Evolutionary conservation across 768 basidiomycete genomes (phyloP), one percentile per base, ranked within the genome.

Genomic region (Rhodosporidiobolus odoratus): DNA sequence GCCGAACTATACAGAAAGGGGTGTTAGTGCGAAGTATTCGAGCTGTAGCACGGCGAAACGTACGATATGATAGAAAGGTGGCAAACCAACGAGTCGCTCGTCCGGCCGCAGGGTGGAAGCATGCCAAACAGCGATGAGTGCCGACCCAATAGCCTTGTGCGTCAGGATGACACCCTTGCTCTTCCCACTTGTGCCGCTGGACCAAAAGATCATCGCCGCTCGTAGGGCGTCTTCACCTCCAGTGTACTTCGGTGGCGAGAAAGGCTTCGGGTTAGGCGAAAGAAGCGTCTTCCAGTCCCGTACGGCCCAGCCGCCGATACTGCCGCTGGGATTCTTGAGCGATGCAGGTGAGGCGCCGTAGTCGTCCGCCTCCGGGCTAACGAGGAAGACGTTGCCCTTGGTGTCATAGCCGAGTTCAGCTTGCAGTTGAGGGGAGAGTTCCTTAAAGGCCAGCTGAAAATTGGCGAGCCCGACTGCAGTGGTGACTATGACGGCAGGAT

Each of bases 171-270:
- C 78, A 35, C 78, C 78, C 62, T 78, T 78, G 61, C 65, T 69
- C 72, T 77, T 77, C 37, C 78, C 78, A 5, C 25, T 35, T 35
- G 64, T 58, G 1, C 78, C 78, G 2, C 75, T 76, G 12, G 66
- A 69, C 78, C 78, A 78, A 59, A 78, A 74, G 56, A 78, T 76
- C 69, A 78, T 65, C 15, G 78, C 76, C 7, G 73, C 72, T 2
- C 76, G 75, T 16, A 65, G 35, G 4, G 68, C 50, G 25, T 61
- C 63, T 54, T 78, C 75, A 21, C 66, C 52, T 4, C 68, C 68
- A 0, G 59, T 37, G 62, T 69, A 73, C 23, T 63, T 47, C 10
- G 75, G 58, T 9, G 63, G 66, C 13, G 59, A 34, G 54, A 72
- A 72, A 4, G 64, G 41, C 43, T 48, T 60, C 15, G 64, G 43